These are phyloP conservation scores for Phytophthora pluvialis DNA, from an alignment of 352 stramenopile species.

Conservation along the genomic window DNA sequence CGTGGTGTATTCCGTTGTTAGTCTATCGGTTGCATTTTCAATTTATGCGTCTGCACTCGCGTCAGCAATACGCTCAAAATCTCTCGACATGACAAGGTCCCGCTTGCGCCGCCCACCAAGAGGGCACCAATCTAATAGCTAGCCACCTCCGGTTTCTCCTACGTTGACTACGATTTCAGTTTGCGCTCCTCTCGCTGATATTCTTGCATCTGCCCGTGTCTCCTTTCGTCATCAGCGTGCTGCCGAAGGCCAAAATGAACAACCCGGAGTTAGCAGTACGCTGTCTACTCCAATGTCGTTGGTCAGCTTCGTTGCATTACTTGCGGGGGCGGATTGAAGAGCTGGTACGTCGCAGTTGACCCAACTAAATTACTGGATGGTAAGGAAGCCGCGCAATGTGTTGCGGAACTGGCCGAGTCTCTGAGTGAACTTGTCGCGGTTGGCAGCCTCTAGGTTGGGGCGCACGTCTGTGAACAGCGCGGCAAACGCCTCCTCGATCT, in stretches of 20 bases:
- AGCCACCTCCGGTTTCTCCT: conserved; percentile 13
- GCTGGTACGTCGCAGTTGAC: conserved; percentile 14
- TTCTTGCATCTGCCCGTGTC: neutral
- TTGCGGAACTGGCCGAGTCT: conserved; percentile 97
- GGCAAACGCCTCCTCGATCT: conserved; percentile 96
- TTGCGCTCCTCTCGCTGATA: neutral
- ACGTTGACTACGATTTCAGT: neutral
- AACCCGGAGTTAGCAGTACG: conserved; percentile 2
- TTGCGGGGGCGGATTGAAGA: conserved; percentile 4
- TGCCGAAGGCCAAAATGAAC: conserved; percentile 2
- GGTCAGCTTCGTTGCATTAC: conserved; percentile 8
- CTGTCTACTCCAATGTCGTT: conserved; percentile 7
- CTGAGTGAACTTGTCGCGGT: conserved; percentile 98
- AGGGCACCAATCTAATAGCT: conserved; percentile 29
- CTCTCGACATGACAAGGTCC: conserved; percentile 22
- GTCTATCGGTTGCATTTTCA: conserved; percentile 43
- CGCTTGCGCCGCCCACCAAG: conserved; percentile 10
- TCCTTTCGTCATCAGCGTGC: neutral
- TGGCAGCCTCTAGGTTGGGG: conserved; percentile 96
- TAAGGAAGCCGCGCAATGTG: conserved; percentile 94
- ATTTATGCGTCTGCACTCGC: conserved; percentile 25
- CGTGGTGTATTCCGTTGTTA: conserved; percentile 39
- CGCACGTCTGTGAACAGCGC: conserved; percentile 96
- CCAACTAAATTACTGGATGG: conserved; percentile 67
- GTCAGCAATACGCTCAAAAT: conserved; percentile 30